Conservation (phyloP, 768 basidiomycete species). For the Naematelia encephala region DNA sequence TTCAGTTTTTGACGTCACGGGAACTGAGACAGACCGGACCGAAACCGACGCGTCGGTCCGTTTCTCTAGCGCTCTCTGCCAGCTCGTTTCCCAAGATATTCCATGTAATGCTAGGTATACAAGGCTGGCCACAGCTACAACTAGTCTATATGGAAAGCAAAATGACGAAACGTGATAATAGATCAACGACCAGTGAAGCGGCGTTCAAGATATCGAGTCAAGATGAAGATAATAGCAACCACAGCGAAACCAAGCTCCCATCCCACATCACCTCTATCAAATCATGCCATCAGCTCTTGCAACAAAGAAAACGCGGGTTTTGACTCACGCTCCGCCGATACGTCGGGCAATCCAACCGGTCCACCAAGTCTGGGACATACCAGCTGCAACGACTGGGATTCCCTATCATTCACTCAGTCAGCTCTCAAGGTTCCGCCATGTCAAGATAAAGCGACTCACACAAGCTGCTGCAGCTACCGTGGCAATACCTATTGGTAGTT, state of each 20-base stretch:
- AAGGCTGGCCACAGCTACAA: no score
- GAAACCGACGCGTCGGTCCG: no score
- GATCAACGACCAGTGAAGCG: conserved; percentile 32
- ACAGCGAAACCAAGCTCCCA: conserved; percentile 38
- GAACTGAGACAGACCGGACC: no score
- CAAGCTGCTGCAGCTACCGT: conserved; percentile 31
- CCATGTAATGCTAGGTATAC: no score
- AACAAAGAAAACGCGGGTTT: no score
- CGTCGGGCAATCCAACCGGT: conserved; percentile 42
- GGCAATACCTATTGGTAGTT: conserved; percentile 37
- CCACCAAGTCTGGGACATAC: conserved; percentile 48
- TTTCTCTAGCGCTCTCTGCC: no score
- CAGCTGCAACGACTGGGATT: conserved; percentile 36
- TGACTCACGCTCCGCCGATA: conserved; percentile 41
- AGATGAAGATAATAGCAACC: conserved; percentile 33
- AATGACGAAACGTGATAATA: not conserved
- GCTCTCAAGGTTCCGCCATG: no score
- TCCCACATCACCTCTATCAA: conserved; percentile 37
- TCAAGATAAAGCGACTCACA: conserved; percentile 25
- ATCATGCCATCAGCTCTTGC: conserved; percentile 2
- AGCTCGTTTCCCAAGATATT: no score
- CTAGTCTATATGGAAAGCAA: no score
- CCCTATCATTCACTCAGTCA: no score
- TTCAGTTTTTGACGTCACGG: no score
- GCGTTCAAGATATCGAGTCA: conserved; percentile 36